Percentiles rank a stretch among this genome's conserved stretches.
Evolutionary conservation across 2,329 filamentous ascomycete species (phyloP).

Genomic region (Juglanconis sp.): DNA sequence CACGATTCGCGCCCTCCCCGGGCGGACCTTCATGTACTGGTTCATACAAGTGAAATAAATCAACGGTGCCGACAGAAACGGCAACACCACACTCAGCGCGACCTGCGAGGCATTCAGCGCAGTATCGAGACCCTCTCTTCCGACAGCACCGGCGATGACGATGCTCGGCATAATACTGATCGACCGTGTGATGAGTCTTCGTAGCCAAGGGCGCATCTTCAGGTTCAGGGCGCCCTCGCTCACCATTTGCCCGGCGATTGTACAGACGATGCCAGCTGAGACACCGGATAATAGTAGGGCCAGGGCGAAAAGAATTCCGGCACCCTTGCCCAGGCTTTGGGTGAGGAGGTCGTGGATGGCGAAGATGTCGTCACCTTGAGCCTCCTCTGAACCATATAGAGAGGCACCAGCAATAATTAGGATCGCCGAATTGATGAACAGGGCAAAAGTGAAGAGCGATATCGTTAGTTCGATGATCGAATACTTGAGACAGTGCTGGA

Average conservation of each 20-base stretch:
- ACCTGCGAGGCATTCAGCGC: conserved; percentile 78
- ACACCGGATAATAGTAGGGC: conserved; percentile 77
- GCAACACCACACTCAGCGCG: conserved; percentile 72
- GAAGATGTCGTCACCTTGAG: conserved; percentile 73
- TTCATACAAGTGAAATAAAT: conserved; percentile 81
- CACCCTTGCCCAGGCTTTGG: conserved; percentile 65
- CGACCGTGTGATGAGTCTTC: conserved; percentile 71
- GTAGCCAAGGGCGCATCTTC: conserved; percentile 72
- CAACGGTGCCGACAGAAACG: conserved; percentile 77
- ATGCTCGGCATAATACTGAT: conserved; percentile 82
- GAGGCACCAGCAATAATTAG: conserved; percentile 78
- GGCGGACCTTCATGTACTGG: conserved; percentile 72
- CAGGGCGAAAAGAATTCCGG: conserved; percentile 80
- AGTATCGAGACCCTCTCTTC: conserved; percentile 64
- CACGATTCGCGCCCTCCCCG: conserved; percentile 37
- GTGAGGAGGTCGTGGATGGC: conserved; percentile 74
- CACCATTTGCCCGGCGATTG: conserved; percentile 86
- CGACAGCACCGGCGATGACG: conserved; percentile 77
- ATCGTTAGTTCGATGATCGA: conserved; percentile 68
- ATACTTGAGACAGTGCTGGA: conserved; percentile 69
- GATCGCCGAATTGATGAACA: conserved; percentile 82
- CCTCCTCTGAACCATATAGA: conserved; percentile 61
- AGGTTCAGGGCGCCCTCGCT: conserved; percentile 78
- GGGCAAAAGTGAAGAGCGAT: conserved; percentile 76
- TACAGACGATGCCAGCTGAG: conserved; percentile 82